Base-by-base conservation (phyloP, 1,139 yeast species). In the Martiniozyma asiatica region DNA sequence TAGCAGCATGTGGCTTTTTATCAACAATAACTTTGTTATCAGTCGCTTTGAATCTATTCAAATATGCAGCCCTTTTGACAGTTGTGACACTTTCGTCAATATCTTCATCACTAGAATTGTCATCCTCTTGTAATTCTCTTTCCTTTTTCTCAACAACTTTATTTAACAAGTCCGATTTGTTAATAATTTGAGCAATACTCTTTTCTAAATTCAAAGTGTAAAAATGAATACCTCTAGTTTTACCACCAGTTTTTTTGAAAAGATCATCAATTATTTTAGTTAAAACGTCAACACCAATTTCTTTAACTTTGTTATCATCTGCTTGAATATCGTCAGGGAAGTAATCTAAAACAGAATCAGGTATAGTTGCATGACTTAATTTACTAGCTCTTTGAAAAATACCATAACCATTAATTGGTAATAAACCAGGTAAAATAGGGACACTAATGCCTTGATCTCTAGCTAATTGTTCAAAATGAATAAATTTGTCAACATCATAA, bases 131-230 rank as follows among this genome's bases (percentile, higher is more conserved):
- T 32, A 48, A 43, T 29, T 45, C 52, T 13, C 39, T 35, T 29
- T 49, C 54, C 15, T 38, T 43, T 27, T 45, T 48, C 23, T 32
- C 41, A 33, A 59, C 42, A 8, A 61, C 56, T 31, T 59, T 50
- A 14, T 54, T 57, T 32, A 77, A 58, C 3, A 67, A 54, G 3
- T 61, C 47, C 0, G 89, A 73, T 24, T 63, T 62, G 33, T 77
- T 75, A 14, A 89, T 68, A 30, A 87, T 75, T 38, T 82, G 77
- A 2, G 96, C 95, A 22, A 87, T 78, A 1, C 94, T 82, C 50
- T 79, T 74, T 57, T 87, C 97, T 51, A 87, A 67, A 54, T 87
- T 87, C 94, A 87, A 84, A 33, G 97, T 89, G 58, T 89, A 89
- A 51, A 89, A 80, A 56, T 89, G 98, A 58, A 80, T 79, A 2